A percentile compares a stretch with the other conserved stretches of the same genome.
These are phyloP conservation scores for Torulaspora indica DNA, from an alignment of 805 yeast species.

Conservation along the genomic window DNA sequence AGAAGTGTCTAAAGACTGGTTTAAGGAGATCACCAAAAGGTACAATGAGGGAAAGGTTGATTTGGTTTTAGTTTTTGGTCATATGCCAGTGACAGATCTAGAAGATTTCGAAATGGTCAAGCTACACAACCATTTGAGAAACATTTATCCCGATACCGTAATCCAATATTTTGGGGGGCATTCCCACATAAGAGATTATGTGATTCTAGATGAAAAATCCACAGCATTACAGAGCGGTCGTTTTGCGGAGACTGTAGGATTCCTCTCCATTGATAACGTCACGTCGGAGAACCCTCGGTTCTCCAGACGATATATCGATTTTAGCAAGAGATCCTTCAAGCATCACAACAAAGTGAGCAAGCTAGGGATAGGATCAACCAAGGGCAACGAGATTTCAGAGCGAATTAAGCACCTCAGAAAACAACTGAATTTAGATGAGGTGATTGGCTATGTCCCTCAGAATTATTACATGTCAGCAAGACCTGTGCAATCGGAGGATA, in stretches of 20 bases:
- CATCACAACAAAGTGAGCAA: slow-evolving; percentile 47
- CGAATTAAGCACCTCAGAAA: slow-evolving; percentile 43
- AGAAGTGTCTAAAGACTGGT: slow-evolving; percentile 62
- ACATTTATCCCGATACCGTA: slow-evolving; percentile 51
- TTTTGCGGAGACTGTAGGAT: slow-evolving; percentile 91
- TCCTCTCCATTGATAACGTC: slow-evolving; percentile 52
- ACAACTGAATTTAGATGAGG: slow-evolving; percentile 49
- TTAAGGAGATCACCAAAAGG: slow-evolving; percentile 41
- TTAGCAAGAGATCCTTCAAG: slow-evolving; percentile 65
- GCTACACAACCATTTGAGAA: slow-evolving; percentile 46
- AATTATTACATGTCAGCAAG: slow-evolving; percentile 65
- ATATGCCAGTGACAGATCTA: slow-evolving; percentile 56
- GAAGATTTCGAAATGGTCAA: slow-evolving; percentile 35
- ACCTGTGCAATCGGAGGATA: slow-evolving; percentile 53
- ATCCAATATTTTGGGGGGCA: slow-evolving; percentile 94
- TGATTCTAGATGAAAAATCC: slow-evolving; percentile 57
- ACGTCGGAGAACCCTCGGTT: slow-evolving; percentile 32
- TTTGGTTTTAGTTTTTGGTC: slow-evolving; percentile 67
- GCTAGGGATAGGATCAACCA: slow-evolving; percentile 38
- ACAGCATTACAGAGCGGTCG: slow-evolving; percentile 90
- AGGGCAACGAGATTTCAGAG: slow-evolving; percentile 49
- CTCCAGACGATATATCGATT: slow-evolving; percentile 74
- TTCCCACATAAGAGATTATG: slow-evolving; percentile 84
- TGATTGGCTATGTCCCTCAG: slow-evolving; percentile 61
- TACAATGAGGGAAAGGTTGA: slow-evolving; percentile 49